Percentiles rank a stretch among this genome's conserved stretches.
These are phyloP conservation scores for Elsinoe batatas DNA, from an alignment of 2,329 filamentous ascomycete genomes.

Conservation along the genomic window DNA sequence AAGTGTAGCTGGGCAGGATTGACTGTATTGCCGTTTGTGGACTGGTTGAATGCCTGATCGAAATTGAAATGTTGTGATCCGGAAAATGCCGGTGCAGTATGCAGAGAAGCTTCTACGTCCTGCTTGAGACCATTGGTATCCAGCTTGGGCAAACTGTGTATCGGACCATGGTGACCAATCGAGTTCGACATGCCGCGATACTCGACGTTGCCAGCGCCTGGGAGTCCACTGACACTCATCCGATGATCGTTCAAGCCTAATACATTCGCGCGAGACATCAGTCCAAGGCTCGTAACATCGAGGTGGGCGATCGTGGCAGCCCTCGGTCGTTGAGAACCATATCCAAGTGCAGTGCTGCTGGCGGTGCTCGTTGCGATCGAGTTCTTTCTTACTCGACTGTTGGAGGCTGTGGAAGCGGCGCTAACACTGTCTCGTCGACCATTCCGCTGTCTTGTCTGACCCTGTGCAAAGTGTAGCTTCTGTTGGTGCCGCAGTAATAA, in stretches of 20 bases:
- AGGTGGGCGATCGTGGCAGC: constrained; percentile 96
- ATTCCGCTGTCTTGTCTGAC: constrained; percentile 75
- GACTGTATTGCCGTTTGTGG: constrained; percentile 42
- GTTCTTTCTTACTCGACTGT: constrained; percentile 79
- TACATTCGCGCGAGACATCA: constrained; percentile 21
- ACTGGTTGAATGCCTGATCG: constrained; percentile 57
- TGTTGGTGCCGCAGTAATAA: constrained; percentile 91
- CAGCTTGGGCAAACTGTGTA: constrained; percentile 66
- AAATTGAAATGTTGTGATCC: constrained; percentile 61
- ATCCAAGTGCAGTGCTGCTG: constrained; percentile 39
- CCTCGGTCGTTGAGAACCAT: constrained; percentile 65
- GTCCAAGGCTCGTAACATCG: constrained; percentile 62
- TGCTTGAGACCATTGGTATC: constrained; percentile 56
- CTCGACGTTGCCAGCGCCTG: constrained; percentile 45
- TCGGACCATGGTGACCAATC: constrained; percentile 55
- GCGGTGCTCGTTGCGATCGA: constrained; percentile 60
- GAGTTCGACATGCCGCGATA: constrained; percentile 64
- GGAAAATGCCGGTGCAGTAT: constrained; percentile 68
- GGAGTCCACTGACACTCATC: constrained; percentile 54
- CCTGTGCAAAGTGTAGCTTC: constrained; percentile 90
- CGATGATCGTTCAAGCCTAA: constrained; percentile 13
- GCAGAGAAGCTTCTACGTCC: constrained; percentile 57
- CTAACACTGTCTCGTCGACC: constrained; percentile 75
- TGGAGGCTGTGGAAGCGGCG: constrained; percentile 55
- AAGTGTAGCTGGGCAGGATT: constrained; percentile 69